Evolutionary conservation across 345 rosid genomes (phyloP).

Genomic region (Litchi chinensis): DNA sequence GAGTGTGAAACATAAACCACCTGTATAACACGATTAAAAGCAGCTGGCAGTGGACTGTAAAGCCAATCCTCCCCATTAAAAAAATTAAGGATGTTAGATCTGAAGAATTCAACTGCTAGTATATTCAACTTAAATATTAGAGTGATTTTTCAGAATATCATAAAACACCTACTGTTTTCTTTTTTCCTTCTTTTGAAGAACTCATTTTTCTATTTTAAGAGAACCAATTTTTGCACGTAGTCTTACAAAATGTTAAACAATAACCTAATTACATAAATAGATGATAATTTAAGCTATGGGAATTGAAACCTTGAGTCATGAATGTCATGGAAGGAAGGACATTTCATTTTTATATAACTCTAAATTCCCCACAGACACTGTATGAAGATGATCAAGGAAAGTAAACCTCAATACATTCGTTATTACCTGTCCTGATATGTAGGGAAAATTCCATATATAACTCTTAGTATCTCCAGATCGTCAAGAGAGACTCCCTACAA

Average conservation of each 20-base stretch:
- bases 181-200: not conserved
- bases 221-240: conserved; percentile 6
- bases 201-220: not conserved
- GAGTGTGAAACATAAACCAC: conserved; percentile 37
- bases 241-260: conserved; percentile 16
- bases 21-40: conserved; percentile 90
- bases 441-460: conserved; percentile 91
- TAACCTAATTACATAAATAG: not conserved
- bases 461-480: conserved; percentile 72
- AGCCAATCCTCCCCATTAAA: conserved; percentile 37
- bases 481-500: conserved; percentile 76
- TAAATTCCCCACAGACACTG: not conserved
- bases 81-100: conserved; percentile 42
- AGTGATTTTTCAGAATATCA: not conserved
- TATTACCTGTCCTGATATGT: conserved; percentile 77
- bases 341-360: not conserved
- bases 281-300: not conserved
- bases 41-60: conserved; percentile 87
- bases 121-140: conserved; percentile 18
- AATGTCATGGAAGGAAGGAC: not conserved
- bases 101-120: conserved; percentile 17
- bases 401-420: not conserved
- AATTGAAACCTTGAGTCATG: not conserved
- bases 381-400: not conserved
- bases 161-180: not conserved